phyloP scores from a whole-genome alignment of 2,329 filamentous ascomycete genomes.

The Trichoderma oligosporum region DNA sequence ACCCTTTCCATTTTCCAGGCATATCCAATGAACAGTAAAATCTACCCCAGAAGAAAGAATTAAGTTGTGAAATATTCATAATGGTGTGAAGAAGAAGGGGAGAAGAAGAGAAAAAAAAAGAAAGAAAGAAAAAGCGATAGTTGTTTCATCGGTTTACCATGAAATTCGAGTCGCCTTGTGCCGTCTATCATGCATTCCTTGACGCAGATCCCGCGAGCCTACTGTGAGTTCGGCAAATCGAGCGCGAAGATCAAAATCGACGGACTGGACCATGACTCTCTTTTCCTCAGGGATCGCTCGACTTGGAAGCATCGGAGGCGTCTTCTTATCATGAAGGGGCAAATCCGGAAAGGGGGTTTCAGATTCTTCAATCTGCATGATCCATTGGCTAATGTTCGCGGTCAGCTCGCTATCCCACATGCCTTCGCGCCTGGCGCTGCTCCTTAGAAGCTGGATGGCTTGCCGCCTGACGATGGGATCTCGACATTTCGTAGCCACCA shows the following conservation, averaged over 20 bases:
- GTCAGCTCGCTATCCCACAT: conserved; percentile 65
- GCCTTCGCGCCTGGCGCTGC: conserved; percentile 59
- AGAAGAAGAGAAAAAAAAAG: neutral
- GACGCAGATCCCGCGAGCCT: conserved; percentile 50
- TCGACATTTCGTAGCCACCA: conserved; percentile 64
- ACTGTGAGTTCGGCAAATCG: conserved; percentile 49
- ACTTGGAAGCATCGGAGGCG: conserved; percentile 6
- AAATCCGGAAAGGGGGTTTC: conserved; percentile 25
- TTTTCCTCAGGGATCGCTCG: conserved; percentile 47
- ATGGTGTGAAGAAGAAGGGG: neutral
- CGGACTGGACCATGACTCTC: conserved; percentile 53
- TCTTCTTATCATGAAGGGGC: neutral
- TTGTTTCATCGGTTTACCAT: conserved; percentile 39
- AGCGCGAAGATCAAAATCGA: conserved; percentile 54
- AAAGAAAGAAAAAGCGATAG: neutral
- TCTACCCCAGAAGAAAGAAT: neutral
- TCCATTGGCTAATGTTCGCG: conserved; percentile 53
- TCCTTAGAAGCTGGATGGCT: conserved; percentile 58
- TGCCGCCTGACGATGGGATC: conserved; percentile 53
- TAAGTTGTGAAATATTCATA: neutral
- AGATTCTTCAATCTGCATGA: conserved; percentile 53
- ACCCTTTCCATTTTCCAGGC: too few species aligned
- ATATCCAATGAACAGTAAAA: too few species aligned
- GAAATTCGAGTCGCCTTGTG: conserved; percentile 43
- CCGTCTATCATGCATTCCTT: conserved; percentile 45